These are phyloP conservation scores for Pseudogymnoascus sp. DNA, from an alignment of 2,329 filamentous ascomycete genomes.

Conservation along the genomic window DNA sequence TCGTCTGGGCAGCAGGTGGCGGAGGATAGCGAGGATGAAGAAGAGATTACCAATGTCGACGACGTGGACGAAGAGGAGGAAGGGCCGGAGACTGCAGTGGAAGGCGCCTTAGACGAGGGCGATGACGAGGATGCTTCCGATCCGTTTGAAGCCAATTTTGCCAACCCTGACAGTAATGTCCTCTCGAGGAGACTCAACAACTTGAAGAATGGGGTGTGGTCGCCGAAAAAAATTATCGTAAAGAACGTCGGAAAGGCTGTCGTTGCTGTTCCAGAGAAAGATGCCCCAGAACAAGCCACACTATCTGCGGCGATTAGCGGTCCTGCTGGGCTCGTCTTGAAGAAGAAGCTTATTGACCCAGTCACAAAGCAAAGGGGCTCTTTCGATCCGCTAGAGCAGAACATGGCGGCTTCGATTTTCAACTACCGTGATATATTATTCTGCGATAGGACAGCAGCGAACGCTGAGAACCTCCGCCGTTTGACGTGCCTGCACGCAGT, in stretches of 20 bases:
- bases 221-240: slow-evolving; percentile 36
- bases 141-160: slow-evolving; percentile 78
- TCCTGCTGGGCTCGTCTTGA: slow-evolving; percentile 53
- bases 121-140: slow-evolving; percentile 53
- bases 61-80: slow-evolving; percentile 45
- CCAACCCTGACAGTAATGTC: slow-evolving; percentile 55
- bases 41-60: slow-evolving; percentile 36
- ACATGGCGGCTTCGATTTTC: slow-evolving; percentile 67
- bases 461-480: slow-evolving; percentile 62
- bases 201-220: slow-evolving; percentile 46
- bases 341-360: slow-evolving; percentile 58
- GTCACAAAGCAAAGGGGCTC: slow-evolving; percentile 46
- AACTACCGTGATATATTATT: slow-evolving; percentile 77
- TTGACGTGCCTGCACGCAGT: slow-evolving; percentile 75
- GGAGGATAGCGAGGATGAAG: slow-evolving; percentile 19
- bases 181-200: slow-evolving; percentile 49
- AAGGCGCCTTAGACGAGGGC: slow-evolving; percentile 33
- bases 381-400: slow-evolving; percentile 57
- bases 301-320: slow-evolving; percentile 23
- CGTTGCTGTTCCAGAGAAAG: slow-evolving; percentile 40
- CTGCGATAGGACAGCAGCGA: slow-evolving; percentile 62
- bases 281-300: slow-evolving; percentile 25
- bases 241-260: slow-evolving; percentile 44
- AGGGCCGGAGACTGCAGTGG: slow-evolving; percentile 33
- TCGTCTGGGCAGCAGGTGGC: slow-evolving; percentile 15